Evolutionary conservation across 2,329 filamentous ascomycete species (phyloP), one percentile per base, ranked within the genome.

Genomic region (Beauveria caledonica): DNA sequence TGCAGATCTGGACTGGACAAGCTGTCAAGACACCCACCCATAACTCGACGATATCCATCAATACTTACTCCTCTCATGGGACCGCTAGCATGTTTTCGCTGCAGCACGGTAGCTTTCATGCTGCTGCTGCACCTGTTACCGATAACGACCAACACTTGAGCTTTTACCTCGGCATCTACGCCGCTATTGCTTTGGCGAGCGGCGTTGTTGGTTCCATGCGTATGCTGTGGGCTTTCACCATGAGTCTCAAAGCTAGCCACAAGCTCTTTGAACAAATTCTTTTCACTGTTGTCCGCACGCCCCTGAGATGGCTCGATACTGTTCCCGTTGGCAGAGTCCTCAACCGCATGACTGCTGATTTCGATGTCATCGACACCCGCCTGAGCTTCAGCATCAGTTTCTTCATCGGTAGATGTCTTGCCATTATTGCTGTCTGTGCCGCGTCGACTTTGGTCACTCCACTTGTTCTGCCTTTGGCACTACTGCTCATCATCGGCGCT

Each of bases 251-350:
- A 61, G 88, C 88, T 3, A 91, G 88, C n/a, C 78, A 84, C 44
- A 74, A 75, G 49, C 77, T 92, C 3, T 93, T 92, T 64, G 79
- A 84, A 23, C 80, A 80, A 56, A 80, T 92, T 63, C 83, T 86
- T 48, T 85, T 83, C 64, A 79, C 83, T 0, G 80, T 93, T 11
- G 77, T 93, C 3, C 82, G 87, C 19, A 86, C 89, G 6, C 89
- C 88, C 1, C 77, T 92, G n/a, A 79, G 88, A 63, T 92, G 88
- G 87, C 79, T 93, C 42, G 89, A 93, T 68, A 92, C 89, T 0
- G 86, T 91, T 0, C 90, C 90, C 0, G 77, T 91, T 1, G 89
- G 89, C 2, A 83, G 89, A 50, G 83, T 92, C 42, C 76, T 92
- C 21, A 93, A 93, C 72, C 81, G 89, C 2, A 90, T 92, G 70